Evolutionary conservation across 257 asterid genomes (phyloP).

Genomic region (Primulina tabacum): DNA sequence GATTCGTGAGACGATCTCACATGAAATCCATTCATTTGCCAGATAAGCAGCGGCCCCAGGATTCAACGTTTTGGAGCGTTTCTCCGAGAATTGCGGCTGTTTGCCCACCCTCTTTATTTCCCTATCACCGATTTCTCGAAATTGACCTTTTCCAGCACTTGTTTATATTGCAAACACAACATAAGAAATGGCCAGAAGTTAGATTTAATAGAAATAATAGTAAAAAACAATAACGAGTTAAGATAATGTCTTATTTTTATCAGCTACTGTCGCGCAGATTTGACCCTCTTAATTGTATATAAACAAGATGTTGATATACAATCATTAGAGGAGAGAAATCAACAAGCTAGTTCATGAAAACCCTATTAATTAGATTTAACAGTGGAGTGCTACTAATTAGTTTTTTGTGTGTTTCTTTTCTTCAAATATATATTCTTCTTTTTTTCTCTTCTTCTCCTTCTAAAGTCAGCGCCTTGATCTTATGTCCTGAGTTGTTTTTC

Average conservation of each 20-base stretch:
- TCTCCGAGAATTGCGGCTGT: constrained; percentile 29
- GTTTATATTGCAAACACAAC: background rate
- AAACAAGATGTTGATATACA: background rate
- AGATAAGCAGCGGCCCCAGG: background rate
- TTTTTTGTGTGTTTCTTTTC: too few species aligned
- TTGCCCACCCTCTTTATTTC: constrained; percentile 33
- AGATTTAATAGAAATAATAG: background rate
- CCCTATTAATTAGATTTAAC: constrained; percentile 28
- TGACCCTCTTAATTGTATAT: constrained; percentile 16
- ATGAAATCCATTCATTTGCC: too few species aligned
- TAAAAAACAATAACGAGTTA: background rate
- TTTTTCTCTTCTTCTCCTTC: too few species aligned
- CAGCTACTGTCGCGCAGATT: constrained; percentile 27
- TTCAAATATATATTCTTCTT: too few species aligned
- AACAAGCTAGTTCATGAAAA: constrained; percentile 11
- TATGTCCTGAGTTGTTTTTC: too few species aligned
- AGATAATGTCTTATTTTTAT: constrained; percentile 20
- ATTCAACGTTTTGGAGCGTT: constrained; percentile 6
- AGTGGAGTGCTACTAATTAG: background rate
- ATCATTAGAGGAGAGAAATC: background rate
- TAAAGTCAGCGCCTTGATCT: too few species aligned
- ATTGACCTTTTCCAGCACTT: constrained; percentile 19
- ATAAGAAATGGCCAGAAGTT: background rate
- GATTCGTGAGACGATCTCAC: too few species aligned
- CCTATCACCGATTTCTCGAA: constrained; percentile 21